These are phyloP conservation scores for Verticillium longisporum DNA, from an alignment of 2,329 filamentous ascomycete genomes.

Conservation along the genomic window DNA sequence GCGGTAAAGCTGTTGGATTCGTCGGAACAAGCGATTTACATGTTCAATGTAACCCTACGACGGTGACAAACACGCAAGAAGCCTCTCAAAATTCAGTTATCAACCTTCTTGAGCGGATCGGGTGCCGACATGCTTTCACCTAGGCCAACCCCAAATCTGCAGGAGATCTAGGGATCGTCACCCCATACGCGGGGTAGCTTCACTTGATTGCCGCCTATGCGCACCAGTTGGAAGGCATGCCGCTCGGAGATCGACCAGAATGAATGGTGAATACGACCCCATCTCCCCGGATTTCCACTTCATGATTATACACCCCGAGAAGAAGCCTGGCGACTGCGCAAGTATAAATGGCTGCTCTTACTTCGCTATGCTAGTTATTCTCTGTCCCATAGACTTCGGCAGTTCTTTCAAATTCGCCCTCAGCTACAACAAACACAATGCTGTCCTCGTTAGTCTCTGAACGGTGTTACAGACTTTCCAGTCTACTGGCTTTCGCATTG, in stretches of 20 bases:
- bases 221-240: slow-evolving; percentile 4
- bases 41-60: background rate
- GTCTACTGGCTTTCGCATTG: background rate
- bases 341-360: background rate
- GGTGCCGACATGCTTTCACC: background rate
- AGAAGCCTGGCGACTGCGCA: background rate
- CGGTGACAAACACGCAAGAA: background rate
- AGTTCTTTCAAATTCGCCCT: background rate
- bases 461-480: background rate
- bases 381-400: background rate
- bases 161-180: background rate
- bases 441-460: background rate
- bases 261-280: background rate
- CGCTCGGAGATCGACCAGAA: background rate
- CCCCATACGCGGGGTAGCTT: slow-evolving; percentile 4
- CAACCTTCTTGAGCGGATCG: background rate
- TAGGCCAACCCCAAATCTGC: background rate
- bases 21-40: background rate
- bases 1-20: background rate
- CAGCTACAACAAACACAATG: background rate
- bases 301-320: background rate
- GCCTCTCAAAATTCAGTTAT: background rate
- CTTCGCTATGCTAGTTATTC: background rate
- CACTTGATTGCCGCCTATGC: slow-evolving; percentile 4
- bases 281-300: background rate